Conservation (phyloP, 2,329 filamentous ascomycete species). For the Beauveria sp. region DNA sequence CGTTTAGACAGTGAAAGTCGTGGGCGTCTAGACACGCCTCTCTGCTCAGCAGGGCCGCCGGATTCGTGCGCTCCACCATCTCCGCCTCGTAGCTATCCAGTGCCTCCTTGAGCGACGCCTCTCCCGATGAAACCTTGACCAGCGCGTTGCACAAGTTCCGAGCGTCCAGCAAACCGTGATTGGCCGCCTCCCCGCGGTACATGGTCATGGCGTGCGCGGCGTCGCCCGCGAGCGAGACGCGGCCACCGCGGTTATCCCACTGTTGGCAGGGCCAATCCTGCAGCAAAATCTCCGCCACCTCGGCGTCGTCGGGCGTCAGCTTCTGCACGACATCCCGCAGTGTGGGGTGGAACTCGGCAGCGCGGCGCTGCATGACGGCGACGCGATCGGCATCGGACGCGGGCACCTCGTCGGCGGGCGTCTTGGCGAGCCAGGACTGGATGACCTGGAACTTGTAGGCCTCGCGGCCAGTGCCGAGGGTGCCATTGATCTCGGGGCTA, state of each 20-base stretch:
- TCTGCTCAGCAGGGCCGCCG: slow-evolving; percentile 23
- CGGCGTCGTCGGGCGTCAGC: slow-evolving; percentile 32
- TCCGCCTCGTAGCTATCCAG: slow-evolving; percentile 25
- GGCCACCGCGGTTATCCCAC: slow-evolving; percentile 36
- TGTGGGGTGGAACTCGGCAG: slow-evolving; percentile 25
- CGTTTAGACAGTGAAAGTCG: slow-evolving; percentile 22
- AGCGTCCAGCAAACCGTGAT: slow-evolving; percentile 34
- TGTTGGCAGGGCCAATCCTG: slow-evolving; percentile 29
- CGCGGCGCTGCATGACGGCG: slow-evolving; percentile 32
- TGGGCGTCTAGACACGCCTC: slow-evolving; percentile 27
- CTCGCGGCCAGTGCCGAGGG: slow-evolving; percentile 21
- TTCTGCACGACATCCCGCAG: slow-evolving; percentile 34
- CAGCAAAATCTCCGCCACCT: slow-evolving; percentile 28
- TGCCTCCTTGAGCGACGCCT: slow-evolving; percentile 10
- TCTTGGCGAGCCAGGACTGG: slow-evolving; percentile 37
- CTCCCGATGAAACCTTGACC: slow-evolving; percentile 13
- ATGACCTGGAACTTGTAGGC: slow-evolving; percentile 38
- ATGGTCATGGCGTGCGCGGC: slow-evolving; percentile 54
- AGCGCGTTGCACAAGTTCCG: slow-evolving; percentile 21
- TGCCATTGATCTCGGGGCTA: slow-evolving; percentile 30
- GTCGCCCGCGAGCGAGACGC: slow-evolving; percentile 43
- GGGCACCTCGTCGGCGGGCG: slow-evolving; percentile 26
- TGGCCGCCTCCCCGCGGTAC: slow-evolving; percentile 36
- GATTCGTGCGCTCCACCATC: slow-evolving; percentile 21
- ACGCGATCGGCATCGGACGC: slow-evolving; percentile 24